Base-by-base conservation (phyloP, 1,284 basidiomycete genomes). In the Mycosarcoma maydis region DNA sequence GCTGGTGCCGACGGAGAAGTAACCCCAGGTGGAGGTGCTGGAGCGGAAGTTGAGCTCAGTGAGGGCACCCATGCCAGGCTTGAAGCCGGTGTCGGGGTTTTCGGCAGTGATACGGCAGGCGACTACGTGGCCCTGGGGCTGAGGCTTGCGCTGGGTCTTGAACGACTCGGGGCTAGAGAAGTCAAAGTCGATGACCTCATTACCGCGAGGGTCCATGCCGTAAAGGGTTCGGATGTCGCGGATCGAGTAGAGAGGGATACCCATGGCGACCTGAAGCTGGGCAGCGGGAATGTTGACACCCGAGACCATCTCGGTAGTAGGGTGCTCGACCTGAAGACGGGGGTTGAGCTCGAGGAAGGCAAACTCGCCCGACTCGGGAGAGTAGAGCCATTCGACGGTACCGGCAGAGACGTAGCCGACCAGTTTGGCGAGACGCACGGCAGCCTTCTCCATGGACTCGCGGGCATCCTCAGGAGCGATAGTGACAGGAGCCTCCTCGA, bases 41-140 rank as follows among this genome's bases (percentile, higher is more conserved):
- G 94, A 98, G 51, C 96, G 90, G 90, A 99, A 99, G 84, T 98
- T 99, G 80, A 98, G 91, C 83, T 98, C 96, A 82, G 97, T 94
- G 13, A 99, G 86, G 38, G 91, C 90, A 77, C 96, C 96, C 14
- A 92, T 95, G 8, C 95, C 98, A 3, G 96, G 96, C 85, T 98
- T 98, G 88, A 99, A 99, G n/a, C 96, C 96, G 16, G 95, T 95
- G 81, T 98, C 96, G 20, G 96, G 96, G 84, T 99, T 98, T 85
- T 99, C 96, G 39, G 95, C 95, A 5, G 96, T 98, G 84, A 99
- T 98, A 82, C 96, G 94, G 75, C 98, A 96, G 41, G 96, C 96
- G 72, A 99, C 92, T 75, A 98, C 96, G 82, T 99, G 96, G 30
- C 96, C 96, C 84, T 97, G 98, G 59, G 96, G 95, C 54, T 88